Base-by-base conservation (phyloP, 2,329 filamentous ascomycete species). In the Graphium sp. region DNA sequence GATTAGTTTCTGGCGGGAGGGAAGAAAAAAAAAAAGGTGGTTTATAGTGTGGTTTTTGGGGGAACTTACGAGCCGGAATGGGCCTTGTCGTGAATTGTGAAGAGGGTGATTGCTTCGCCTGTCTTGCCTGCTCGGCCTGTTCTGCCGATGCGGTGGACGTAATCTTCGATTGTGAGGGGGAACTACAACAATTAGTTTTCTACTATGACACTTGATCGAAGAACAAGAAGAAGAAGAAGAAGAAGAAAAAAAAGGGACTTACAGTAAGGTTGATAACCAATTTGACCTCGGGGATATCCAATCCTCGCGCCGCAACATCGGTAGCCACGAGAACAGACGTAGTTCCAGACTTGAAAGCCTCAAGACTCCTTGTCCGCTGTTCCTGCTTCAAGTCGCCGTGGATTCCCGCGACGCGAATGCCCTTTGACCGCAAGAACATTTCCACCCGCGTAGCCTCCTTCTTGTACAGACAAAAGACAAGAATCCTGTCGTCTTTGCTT, bases 401-500 rank as follows among this genome's bases (percentile, higher is more conserved):
- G 37, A 98, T 98, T 30, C 82, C 85, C 27, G 75, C 81, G 12
- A 94, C 87, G 25, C 67, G 69, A 49, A 91, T 77, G 17, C 85
- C 83, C 46, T 79, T 80, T 32, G 69, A 65, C 37, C 71, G 63
- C 30, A 98, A 67, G 48, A 85, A 83, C 34, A 67, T 64, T 53
- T 95, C 87, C 6, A 98, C 68, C 14, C 89, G 75, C 6, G 81
- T 79, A 1, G 87, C 87, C 58, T 98, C 89, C 58, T 98, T 98
- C 60, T 98, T 98, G 67, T 98, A 98, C 34, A 98, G 56, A 45
- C 85, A 93, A 52, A 98, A 98, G 5, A 94, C 82, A 12, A 95
- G 57, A 38, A 95, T 85, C 32, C 82, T 75, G 46, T 94, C 84
- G 34, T 82, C 67, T 41, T 70, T 66, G 37, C 65, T 63, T 30